These are phyloP conservation scores for Panellus pusillus DNA, from an alignment of 768 basidiomycete genomes.

Conservation along the genomic window DNA sequence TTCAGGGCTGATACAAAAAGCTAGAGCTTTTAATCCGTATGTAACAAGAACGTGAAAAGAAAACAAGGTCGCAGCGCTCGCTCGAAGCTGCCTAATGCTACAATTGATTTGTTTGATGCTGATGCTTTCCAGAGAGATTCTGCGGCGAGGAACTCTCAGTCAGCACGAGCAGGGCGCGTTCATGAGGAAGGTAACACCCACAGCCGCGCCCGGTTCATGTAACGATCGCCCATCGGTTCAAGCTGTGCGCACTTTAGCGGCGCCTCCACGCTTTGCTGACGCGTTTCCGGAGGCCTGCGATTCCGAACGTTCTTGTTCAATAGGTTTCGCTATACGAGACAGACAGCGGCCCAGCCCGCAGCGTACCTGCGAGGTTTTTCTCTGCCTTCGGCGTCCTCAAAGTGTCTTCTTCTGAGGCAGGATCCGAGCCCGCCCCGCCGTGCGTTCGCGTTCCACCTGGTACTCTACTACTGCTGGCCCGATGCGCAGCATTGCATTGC, in stretches of 20 bases:
- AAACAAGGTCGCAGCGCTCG: constrained; percentile 4
- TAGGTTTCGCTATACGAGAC: neutral
- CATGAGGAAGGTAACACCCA: too few species aligned
- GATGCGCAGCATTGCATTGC: constrained; percentile 36
- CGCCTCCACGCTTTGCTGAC: constrained; percentile 21
- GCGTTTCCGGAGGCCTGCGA: constrained; percentile 11
- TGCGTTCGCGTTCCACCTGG: too few species aligned
- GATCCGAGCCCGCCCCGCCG: too few species aligned
- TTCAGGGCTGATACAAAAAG: too few species aligned
- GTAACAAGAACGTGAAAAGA: neutral
- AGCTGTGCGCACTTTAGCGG: neutral
- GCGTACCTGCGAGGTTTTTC: constrained; percentile 2
- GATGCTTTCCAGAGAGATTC: too few species aligned
- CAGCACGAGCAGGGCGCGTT: too few species aligned
- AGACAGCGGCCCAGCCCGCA: too few species aligned
- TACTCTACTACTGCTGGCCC: too few species aligned
- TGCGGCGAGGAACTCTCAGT: too few species aligned
- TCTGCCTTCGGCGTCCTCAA: constrained; percentile 14
- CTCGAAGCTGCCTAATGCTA: neutral
- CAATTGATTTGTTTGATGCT: neutral
- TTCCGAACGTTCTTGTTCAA: constrained; percentile 12
- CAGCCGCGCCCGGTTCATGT: too few species aligned
- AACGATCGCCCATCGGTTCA: too few species aligned
- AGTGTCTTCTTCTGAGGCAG: neutral
- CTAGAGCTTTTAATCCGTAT: neutral